These are phyloP conservation scores for Eurotiales sp. DNA, from an alignment of 2,329 filamentous ascomycete species.

Conservation along the genomic window DNA sequence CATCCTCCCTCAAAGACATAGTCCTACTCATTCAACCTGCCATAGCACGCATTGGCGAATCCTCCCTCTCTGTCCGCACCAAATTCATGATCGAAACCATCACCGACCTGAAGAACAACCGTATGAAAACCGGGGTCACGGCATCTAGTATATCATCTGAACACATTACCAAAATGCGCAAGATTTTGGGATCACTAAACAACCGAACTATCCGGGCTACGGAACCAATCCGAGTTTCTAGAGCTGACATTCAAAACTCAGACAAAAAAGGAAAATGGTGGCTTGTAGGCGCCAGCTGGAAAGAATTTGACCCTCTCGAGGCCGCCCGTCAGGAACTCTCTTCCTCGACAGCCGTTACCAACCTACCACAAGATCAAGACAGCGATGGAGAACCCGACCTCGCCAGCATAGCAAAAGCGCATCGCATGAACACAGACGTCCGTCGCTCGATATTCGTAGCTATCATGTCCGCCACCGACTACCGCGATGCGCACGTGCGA, in stretches of 20 bases:
- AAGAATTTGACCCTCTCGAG: conserved; percentile 37
- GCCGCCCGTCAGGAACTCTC: conserved; percentile 31
- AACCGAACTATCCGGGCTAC: conserved; percentile 63
- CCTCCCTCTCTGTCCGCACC: conserved; percentile 76
- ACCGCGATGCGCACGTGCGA: conserved; percentile 75
- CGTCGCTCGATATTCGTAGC: conserved; percentile 90
- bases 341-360: neutral
- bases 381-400: conserved; percentile 57
- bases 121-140: conserved; percentile 69
- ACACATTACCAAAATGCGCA: conserved; percentile 84
- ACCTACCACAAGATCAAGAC: conserved; percentile 20
- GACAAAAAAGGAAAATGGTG: conserved; percentile 96
- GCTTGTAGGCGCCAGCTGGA: conserved; percentile 94
- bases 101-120: conserved; percentile 90
- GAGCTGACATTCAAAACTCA: conserved; percentile 76
- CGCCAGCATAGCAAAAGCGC: conserved; percentile 67
- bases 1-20: conserved; percentile 83
- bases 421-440: conserved; percentile 82
- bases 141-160: conserved; percentile 72
- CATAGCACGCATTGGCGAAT: conserved; percentile 63
- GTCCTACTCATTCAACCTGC: conserved; percentile 72
- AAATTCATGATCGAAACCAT: conserved; percentile 98
- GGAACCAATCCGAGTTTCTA: conserved; percentile 75
- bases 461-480: conserved; percentile 80
- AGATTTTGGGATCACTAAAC: conserved; percentile 76